Percentiles rank a stretch among this genome's conserved stretches.
Conservation (phyloP, 371 early-diverging fungal species). For the Mortierella sp. region DNA sequence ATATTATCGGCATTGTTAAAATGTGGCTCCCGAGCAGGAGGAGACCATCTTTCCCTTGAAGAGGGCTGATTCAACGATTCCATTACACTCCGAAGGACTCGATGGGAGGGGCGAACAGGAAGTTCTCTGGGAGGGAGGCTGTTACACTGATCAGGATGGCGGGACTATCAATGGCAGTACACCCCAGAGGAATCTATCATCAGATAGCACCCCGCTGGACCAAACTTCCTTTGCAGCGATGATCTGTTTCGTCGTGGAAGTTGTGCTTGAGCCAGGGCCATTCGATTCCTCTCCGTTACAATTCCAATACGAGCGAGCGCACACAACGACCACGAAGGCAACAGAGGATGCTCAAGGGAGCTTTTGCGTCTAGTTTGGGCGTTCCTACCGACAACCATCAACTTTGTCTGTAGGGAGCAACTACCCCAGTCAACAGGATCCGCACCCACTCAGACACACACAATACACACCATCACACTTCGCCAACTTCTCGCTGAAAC, state of each 20-base stretch:
- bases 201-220: not conserved
- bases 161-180: not conserved
- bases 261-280: not conserved
- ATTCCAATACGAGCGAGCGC: not conserved
- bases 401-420: not conserved
- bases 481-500: not conserved
- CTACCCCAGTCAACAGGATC: not conserved
- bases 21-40: not conserved
- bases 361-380: not conserved
- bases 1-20: not conserved
- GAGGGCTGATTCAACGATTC: not conserved
- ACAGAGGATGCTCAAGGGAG: not conserved
- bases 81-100: not conserved
- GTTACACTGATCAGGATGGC: not conserved
- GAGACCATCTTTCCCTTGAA: not conserved
- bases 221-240: not conserved
- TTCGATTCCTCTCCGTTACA: not conserved
- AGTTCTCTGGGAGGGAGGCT: not conserved
- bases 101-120: not conserved
- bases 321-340: not conserved
- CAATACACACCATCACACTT: not conserved
- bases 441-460: not conserved
- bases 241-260: not conserved
- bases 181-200: conserved; percentile 4
- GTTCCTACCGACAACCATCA: not conserved